Percentiles rank a stretch among this genome's conserved stretches.
phyloP scores from a whole-genome alignment of 2,329 filamentous ascomycete genomes.

The Xylariaceae sp. region DNA sequence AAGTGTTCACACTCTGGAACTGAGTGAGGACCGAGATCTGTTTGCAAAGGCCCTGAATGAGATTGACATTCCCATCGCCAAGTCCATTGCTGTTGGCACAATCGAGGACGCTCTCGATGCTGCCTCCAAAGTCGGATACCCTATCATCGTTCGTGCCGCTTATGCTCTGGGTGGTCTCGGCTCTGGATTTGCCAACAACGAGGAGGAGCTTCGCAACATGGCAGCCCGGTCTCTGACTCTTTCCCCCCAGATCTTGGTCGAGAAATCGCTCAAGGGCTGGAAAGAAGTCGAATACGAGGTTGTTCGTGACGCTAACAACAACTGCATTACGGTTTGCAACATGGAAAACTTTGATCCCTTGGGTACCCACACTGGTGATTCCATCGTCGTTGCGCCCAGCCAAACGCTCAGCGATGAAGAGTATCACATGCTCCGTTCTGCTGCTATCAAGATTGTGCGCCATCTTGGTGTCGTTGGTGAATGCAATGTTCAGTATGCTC shows the following conservation, averaged over 20 bases:
- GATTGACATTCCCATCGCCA: slow-evolving; percentile 95
- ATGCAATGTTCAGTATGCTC: slow-evolving; percentile 97
- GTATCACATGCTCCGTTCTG: slow-evolving; percentile 98
- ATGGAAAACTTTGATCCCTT: slow-evolving; percentile 99
- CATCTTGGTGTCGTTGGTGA: slow-evolving; percentile 96
- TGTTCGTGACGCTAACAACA: slow-evolving; percentile 93
- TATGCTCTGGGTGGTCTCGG: slow-evolving; percentile 95
- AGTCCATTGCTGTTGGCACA: slow-evolving; percentile 88
- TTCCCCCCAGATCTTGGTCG: slow-evolving; percentile 92
- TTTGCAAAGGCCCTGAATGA: slow-evolving; percentile 95
- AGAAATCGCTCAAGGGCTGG: slow-evolving; percentile 99
- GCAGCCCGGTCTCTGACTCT: slow-evolving; percentile 88
- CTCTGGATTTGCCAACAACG: slow-evolving; percentile 91
- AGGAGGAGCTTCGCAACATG: slow-evolving; percentile 90
- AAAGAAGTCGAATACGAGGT: slow-evolving; percentile 99
- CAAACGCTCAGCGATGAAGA: slow-evolving; percentile 98
- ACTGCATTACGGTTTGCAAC: slow-evolving; percentile 98
- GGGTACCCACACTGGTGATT: slow-evolving; percentile 97
- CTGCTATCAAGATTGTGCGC: slow-evolving; percentile 96
- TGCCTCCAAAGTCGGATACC: slow-evolving; percentile 84
- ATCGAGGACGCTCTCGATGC: slow-evolving; percentile 89
- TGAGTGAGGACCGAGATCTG: slow-evolving; percentile 91
- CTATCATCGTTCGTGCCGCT: slow-evolving; percentile 95
- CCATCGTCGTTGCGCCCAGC: slow-evolving; percentile 94
- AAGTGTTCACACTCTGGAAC: slow-evolving; percentile 88